Percentiles rank a stretch among this genome's conserved stretches.
Evolutionary conservation across 305 asterid genomes (phyloP).

Genomic region (Fraxinus nigra): DNA sequence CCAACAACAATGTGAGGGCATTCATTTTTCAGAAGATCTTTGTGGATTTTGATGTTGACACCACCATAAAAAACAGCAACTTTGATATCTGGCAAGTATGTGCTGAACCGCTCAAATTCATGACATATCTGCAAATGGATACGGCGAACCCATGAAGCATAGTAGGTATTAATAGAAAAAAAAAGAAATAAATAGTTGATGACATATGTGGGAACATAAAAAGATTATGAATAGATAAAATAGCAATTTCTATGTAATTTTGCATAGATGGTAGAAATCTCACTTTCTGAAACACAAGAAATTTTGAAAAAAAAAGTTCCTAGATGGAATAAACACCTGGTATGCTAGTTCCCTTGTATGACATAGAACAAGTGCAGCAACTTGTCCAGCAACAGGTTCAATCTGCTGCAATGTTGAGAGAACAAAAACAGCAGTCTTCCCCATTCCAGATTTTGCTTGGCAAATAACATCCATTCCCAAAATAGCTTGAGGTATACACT

Average conservation of each 20-base stretch:
- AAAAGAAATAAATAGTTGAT: not conserved
- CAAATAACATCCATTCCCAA: conserved; percentile 5
- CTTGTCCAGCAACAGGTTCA: not conserved
- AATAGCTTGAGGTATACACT: conserved; percentile 1
- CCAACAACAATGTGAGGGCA: conserved; percentile 26
- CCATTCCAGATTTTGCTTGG: conserved; percentile 10
- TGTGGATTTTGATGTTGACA: conserved; percentile 19
- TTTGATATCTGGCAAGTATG: conserved; percentile 18
- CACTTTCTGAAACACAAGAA: not conserved
- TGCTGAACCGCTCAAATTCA: conserved; percentile 17
- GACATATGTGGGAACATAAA: not conserved
- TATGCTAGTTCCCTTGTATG: conserved; percentile 22
- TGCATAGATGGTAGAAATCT: not conserved
- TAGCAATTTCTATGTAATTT: not conserved
- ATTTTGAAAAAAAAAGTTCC: not conserved
- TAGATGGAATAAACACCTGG: conserved; percentile 1
- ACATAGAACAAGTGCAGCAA: conserved; percentile 5
- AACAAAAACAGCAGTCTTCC: conserved; percentile 2
- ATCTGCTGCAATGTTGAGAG: conserved; percentile 5
- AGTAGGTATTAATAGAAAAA: not conserved
- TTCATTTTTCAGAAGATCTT: conserved; percentile 20
- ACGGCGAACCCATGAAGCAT: not conserved
- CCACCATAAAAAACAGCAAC: conserved; percentile 19
- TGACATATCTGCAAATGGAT: conserved; percentile 11
- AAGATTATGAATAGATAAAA: not conserved